Conservation (phyloP, 1,284 basidiomycete genomes). For the Trametes hirsuta region DNA sequence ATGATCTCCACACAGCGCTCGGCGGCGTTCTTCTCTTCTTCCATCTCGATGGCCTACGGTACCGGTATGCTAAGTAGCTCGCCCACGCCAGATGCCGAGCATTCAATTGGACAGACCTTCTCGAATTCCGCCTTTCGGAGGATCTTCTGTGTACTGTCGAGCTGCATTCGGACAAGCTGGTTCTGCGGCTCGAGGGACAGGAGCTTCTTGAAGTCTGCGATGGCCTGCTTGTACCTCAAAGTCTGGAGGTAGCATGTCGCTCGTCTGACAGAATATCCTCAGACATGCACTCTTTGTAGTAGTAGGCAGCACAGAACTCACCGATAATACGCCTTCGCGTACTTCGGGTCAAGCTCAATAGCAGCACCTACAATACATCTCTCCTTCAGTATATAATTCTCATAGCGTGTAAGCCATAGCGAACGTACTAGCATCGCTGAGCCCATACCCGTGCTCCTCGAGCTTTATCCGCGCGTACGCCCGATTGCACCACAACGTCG, state of each 20-base stretch:
- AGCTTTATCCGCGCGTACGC: slow-evolving; percentile 79
- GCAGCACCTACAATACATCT: slow-evolving; percentile 65
- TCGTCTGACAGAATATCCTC: slow-evolving; percentile 52
- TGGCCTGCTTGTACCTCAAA: slow-evolving; percentile 81
- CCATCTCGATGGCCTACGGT: slow-evolving; percentile 82
- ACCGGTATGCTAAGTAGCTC: not conserved
- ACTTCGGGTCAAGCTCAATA: slow-evolving; percentile 87
- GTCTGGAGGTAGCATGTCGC: slow-evolving; percentile 93
- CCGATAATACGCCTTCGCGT: slow-evolving; percentile 92
- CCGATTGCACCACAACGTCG: slow-evolving; percentile 81
- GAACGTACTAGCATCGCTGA: slow-evolving; percentile 68
- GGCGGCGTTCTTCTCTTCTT: slow-evolving; percentile 81
- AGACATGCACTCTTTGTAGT: not conserved
- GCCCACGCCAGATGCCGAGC: not conserved
- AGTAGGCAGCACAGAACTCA: slow-evolving; percentile 33
- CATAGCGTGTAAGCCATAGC: not conserved
- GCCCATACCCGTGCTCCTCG: slow-evolving; percentile 84
- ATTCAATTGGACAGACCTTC: slow-evolving; percentile 55
- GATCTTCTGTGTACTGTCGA: slow-evolving; percentile 90
- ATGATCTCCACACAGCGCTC: slow-evolving; percentile 80
- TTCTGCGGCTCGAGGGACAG: slow-evolving; percentile 90
- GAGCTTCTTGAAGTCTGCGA: slow-evolving; percentile 88
- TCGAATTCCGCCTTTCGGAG: slow-evolving; percentile 87
- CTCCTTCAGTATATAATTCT: not conserved
- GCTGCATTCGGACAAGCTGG: slow-evolving; percentile 76